Base-by-base conservation (phyloP, 164 flowering plant genomes). In the Umbilicus rupestris region DNA sequence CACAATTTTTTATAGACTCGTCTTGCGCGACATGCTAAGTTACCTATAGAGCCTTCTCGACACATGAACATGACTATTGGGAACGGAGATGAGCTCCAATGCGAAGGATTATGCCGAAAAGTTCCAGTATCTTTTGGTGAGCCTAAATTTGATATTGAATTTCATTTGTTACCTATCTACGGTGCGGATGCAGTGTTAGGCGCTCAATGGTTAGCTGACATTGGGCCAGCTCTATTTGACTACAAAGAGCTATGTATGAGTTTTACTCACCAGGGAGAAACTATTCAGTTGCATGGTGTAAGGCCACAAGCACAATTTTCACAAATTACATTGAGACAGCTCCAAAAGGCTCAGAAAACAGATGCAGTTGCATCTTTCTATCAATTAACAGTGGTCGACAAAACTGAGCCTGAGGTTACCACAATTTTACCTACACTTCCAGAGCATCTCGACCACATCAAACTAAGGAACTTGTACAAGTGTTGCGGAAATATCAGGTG, bases 1-100 rank as follows among this genome's bases (percentile, higher is more conserved):
- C 71, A 70, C 63, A 70, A 74, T 42, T 74, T 74, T 45, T 44
- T 74, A 15, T 66, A 74, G 19, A 19, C 64, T 8, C 20, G 63
- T 5, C 50, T 39, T 42, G 35, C 35, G 0, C n/a, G 29, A 7
- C 17, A 22, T 16, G n/a, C 24, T 9, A 30, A 50, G 8, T 29
- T 20, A 16, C 41, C 52, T 6, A 14, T 65, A 20, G 2, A 24
- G 19, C 16, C 60, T n/a, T n/a, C 60, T 1, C 19, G 14, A n/a
- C 49, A 63, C 12, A 49, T 66, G 19, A 49, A 70, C 31, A 71
- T 70, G 5, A 64, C 63, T 47, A 50, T 45, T 26, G 57, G 33
- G 7, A 44, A 26, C 3, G 50, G 57, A 7, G 50, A 26, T 7
- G 10, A 44, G 0, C 28, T 65, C 16, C 7, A 44, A 5, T 41